Evolutionary conservation across 1,284 basidiomycete genomes (phyloP).

Genomic region (Cryptococcus maquisensis): DNA sequence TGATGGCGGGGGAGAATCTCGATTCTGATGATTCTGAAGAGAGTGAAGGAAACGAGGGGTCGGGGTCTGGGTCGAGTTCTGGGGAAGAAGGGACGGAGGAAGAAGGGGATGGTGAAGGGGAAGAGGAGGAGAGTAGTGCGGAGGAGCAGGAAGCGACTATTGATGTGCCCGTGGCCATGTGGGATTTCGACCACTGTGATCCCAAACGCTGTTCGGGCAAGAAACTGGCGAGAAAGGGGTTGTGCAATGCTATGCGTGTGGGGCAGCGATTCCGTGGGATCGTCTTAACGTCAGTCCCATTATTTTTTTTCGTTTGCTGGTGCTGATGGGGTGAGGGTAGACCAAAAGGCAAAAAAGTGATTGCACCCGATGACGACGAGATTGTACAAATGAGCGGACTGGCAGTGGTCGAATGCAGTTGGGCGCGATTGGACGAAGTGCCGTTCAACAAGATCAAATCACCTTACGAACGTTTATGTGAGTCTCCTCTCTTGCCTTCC

Average conservation of each 20-base stretch:
- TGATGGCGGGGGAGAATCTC: slow-evolving; percentile 13
- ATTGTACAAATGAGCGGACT: slow-evolving; percentile 71
- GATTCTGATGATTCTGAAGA: slow-evolving; percentile 2
- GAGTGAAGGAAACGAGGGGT: slow-evolving; percentile 3
- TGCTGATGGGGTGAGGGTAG: slow-evolving; percentile 50
- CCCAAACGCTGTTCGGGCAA: slow-evolving; percentile 92
- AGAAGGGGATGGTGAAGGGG: slow-evolving; percentile 12
- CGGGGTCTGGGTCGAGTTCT: slow-evolving; percentile 6
- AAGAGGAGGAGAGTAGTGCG: slow-evolving; percentile 44
- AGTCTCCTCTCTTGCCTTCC: slow-evolving; percentile 33
- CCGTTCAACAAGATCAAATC: slow-evolving; percentile 91
- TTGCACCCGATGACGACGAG: slow-evolving; percentile 81
- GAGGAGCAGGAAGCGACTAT: slow-evolving; percentile 48
- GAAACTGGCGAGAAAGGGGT: slow-evolving; percentile 77
- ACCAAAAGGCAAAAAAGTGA: slow-evolving; percentile 75
- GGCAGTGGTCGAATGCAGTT: slow-evolving; percentile 95
- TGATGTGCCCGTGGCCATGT: slow-evolving; percentile 76
- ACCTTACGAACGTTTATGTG: slow-evolving; percentile 83
- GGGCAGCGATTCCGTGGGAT: slow-evolving; percentile 85
- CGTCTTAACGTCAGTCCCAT: slow-evolving; percentile 73
- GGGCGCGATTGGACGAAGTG: slow-evolving; percentile 90
- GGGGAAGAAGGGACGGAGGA: background rate
- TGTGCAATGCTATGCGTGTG: slow-evolving; percentile 78
- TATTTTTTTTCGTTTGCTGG: background rate
- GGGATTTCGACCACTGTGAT: slow-evolving; percentile 98